Evolutionary conservation across 495 filamentous ascomycete genomes (phyloP).

Genomic region (Amorphotheca resinae): DNA sequence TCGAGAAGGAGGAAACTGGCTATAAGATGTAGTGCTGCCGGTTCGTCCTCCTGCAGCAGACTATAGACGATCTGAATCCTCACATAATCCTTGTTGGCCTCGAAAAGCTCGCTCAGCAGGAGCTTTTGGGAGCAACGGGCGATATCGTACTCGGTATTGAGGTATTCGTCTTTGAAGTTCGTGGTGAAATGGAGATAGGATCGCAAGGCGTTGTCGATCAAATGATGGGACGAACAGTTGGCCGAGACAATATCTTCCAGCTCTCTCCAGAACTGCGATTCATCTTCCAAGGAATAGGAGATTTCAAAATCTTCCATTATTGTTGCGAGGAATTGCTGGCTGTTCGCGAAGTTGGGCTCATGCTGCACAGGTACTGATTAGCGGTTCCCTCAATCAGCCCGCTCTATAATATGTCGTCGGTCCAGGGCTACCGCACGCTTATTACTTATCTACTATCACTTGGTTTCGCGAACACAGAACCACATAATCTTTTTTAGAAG

Average conservation of each 20-base stretch:
- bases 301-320: slow-evolving; percentile 46
- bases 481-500: too few relatives aligned
- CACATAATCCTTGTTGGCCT: slow-evolving; percentile 67
- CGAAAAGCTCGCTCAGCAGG: slow-evolving; percentile 62
- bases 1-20: slow-evolving; percentile 84
- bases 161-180: slow-evolving; percentile 68
- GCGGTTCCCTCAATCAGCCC: too few relatives aligned
- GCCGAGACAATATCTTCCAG: slow-evolving; percentile 67
- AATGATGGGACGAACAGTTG: slow-evolving; percentile 58
- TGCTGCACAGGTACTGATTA: too few relatives aligned
- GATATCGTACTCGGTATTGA: slow-evolving; percentile 74
- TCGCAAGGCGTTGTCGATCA: slow-evolving; percentile 78
- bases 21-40: slow-evolving; percentile 64
- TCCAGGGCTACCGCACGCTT: too few relatives aligned
- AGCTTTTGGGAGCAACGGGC: slow-evolving; percentile 74
- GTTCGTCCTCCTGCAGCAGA: slow-evolving; percentile 81
- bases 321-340: neutral
- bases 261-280: slow-evolving; percentile 89
- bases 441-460: too few relatives aligned
- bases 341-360: too few relatives aligned
- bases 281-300: slow-evolving; percentile 55
- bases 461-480: too few relatives aligned
- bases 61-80: slow-evolving; percentile 87
- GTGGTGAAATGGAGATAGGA: slow-evolving; percentile 71
- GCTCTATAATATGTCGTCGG: too few relatives aligned